Evolutionary conservation across 2,329 filamentous ascomycete genomes (phyloP).

Genomic region (Curvularia verruculosa): DNA sequence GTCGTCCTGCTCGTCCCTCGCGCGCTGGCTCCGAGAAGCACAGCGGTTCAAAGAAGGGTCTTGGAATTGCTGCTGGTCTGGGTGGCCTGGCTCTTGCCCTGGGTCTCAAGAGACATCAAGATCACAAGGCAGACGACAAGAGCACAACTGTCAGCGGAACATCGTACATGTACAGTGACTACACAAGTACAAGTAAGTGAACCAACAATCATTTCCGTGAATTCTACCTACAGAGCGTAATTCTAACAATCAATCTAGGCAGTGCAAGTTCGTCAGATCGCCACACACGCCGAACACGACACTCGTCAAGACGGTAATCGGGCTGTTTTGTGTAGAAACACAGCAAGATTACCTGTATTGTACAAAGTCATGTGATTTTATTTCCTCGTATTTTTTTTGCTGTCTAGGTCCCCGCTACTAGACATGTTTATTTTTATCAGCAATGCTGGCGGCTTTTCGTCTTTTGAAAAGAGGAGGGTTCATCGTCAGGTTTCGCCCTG

Average conservation of each 20-base stretch:
- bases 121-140: constrained; percentile 52
- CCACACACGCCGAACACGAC: constrained; percentile 49
- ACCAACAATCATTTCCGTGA: neutral
- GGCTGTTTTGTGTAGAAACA: neutral
- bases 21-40: constrained; percentile 45
- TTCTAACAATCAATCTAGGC: constrained; percentile 42
- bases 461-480: neutral
- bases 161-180: constrained; percentile 53
- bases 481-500: neutral
- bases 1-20: constrained; percentile 41
- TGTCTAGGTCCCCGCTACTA: neutral
- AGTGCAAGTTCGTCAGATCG: constrained; percentile 54
- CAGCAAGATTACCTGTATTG: neutral
- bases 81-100: constrained; percentile 54
- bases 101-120: constrained; percentile 53
- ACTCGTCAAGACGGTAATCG: constrained; percentile 39
- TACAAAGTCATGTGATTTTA: neutral
- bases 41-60: constrained; percentile 41
- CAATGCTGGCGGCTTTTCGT: neutral
- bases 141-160: constrained; percentile 49
- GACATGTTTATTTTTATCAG: neutral
- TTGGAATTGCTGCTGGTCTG: constrained; percentile 52
- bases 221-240: neutral
- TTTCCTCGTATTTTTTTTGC: neutral
- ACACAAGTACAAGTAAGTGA: constrained; percentile 58